These are phyloP conservation scores for Capsicum rhomboideum DNA, from an alignment of 257 asterid species.

Conservation along the genomic window DNA sequence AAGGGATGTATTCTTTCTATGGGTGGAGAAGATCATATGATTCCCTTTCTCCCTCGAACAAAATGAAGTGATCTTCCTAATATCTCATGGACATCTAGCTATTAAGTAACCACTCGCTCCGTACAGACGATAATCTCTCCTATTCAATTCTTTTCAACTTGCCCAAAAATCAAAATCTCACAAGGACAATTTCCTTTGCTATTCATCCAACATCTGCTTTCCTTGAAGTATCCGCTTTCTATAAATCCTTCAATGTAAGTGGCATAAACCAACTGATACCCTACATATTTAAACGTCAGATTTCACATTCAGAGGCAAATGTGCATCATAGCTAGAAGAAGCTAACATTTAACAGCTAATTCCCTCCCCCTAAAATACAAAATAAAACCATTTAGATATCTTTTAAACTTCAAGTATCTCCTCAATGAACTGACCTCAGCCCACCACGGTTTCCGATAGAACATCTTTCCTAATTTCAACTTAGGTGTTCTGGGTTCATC, in stretches of 20 bases:
- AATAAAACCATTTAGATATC: too few relatives aligned
- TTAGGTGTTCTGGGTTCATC: too few relatives aligned
- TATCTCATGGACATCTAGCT: neutral
- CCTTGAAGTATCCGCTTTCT: neutral
- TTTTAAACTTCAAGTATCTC: too few relatives aligned
- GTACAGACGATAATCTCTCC: neutral
- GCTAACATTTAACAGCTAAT: too few relatives aligned
- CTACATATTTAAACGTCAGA: neutral
- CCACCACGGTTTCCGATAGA: too few relatives aligned
- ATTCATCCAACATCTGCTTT: neutral
- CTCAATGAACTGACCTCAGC: too few relatives aligned
- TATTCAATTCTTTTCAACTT: neutral
- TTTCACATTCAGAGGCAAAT: neutral
- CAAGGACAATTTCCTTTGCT: neutral
- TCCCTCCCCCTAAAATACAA: too few relatives aligned
- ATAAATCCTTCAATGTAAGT: neutral
- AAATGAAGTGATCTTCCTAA: neutral
- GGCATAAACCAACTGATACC: neutral
- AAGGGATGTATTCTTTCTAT: neutral
- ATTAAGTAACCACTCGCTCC: neutral
- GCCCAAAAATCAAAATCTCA: neutral
- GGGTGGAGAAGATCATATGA: neutral
- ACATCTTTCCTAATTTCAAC: too few relatives aligned
- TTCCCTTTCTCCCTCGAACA: neutral
- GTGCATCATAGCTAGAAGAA: too few relatives aligned